These are phyloP conservation scores for Sporothrix variecibatus DNA, from an alignment of 2,329 filamentous ascomycete genomes.

Conservation along the genomic window DNA sequence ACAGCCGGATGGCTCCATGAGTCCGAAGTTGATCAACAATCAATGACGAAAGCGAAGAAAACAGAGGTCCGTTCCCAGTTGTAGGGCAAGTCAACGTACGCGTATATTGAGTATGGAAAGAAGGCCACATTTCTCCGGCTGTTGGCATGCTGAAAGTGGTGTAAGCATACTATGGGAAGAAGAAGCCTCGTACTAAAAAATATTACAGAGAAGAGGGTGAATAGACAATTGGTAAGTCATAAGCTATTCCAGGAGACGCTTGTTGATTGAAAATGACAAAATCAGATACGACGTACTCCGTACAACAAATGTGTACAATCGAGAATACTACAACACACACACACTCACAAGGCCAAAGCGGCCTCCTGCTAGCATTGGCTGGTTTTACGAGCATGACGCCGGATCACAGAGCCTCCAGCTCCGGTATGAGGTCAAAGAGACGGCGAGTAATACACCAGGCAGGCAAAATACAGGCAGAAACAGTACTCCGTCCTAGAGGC, in stretches of 20 bases:
- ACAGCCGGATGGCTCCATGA: neutral
- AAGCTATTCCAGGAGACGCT: neutral
- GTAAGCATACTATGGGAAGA: neutral
- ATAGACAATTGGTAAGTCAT: neutral
- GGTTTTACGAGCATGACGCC: constrained; percentile 1
- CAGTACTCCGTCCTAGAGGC: neutral
- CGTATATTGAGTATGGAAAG: neutral
- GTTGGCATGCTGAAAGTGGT: neutral
- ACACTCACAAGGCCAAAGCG: neutral
- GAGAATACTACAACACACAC: neutral
- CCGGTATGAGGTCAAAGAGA: constrained; percentile 13
- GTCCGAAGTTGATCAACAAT: neutral
- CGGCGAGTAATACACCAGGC: neutral
- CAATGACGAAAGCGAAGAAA: neutral
- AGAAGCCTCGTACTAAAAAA: neutral
- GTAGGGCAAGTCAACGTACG: neutral
- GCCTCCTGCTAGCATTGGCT: constrained; percentile 6
- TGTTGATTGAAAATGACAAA: neutral
- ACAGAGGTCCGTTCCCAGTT: neutral
- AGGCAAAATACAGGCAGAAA: neutral
- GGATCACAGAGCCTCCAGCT: neutral
- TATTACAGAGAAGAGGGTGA: neutral
- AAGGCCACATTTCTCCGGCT: constrained; percentile 10
- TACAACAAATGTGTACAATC: neutral
- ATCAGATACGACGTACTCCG: no score